A percentile compares a stretch with the other conserved stretches of the same genome.
Conservation (phyloP, 2,329 filamentous ascomycete species). For the Phyllosticta citribraziliensis region DNA sequence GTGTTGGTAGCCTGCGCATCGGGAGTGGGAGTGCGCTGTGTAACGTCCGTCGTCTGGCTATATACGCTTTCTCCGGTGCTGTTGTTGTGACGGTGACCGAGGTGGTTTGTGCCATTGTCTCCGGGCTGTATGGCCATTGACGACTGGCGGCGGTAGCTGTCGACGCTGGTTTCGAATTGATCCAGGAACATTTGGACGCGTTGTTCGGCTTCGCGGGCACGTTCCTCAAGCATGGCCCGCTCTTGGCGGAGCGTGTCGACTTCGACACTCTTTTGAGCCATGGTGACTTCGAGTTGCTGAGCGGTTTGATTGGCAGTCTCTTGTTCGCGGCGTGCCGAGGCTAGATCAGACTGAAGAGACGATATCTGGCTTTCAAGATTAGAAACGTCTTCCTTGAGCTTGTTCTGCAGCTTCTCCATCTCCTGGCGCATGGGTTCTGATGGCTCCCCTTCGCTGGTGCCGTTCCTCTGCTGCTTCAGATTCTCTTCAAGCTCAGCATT, state of each 20-base stretch:
- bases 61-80: conserved; percentile 50
- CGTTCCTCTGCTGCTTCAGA: conserved; percentile 45
- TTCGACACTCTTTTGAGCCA: conserved; percentile 52
- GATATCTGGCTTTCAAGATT: conserved; percentile 64
- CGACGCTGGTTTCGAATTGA: conserved; percentile 87
- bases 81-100: conserved; percentile 45
- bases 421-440: conserved; percentile 54
- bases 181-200: conserved; percentile 89
- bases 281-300: conserved; percentile 44
- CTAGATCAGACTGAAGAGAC: conserved; percentile 60
- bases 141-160: conserved; percentile 78
- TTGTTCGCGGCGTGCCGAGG: conserved; percentile 56
- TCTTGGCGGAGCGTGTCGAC: conserved; percentile 76
- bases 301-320: conserved; percentile 47
- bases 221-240: conserved; percentile 69
- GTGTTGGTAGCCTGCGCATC: conserved; percentile 19
- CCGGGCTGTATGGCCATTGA: conserved; percentile 21
- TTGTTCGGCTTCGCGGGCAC: conserved; percentile 80
- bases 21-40: conserved; percentile 20
- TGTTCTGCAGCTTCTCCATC: conserved; percentile 58
- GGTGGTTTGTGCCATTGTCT: conserved; percentile 23
- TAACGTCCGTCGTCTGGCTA: conserved; percentile 27
- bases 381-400: conserved; percentile 55
- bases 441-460: conserved; percentile 30
- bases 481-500: conserved; percentile 76